Evolutionary conservation across 768 basidiomycete species (phyloP).

Genomic region (Pleurotus salmoneostramineus): DNA sequence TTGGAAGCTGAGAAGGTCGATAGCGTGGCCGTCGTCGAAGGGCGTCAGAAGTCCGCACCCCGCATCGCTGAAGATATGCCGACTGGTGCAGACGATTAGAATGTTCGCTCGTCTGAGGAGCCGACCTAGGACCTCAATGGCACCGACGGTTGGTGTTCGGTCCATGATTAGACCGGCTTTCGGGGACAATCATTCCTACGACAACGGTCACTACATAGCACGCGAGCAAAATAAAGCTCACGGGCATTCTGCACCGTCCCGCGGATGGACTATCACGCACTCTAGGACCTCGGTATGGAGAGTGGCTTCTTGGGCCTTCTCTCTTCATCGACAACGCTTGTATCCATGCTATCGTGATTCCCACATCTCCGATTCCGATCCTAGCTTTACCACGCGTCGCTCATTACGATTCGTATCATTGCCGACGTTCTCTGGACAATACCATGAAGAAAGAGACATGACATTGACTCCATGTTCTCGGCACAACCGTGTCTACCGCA

Average conservation of each 20-base stretch:
- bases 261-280: not conserved
- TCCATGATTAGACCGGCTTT: too few relatives aligned
- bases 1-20: too few relatives aligned
- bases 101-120: not conserved
- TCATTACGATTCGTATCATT: not conserved
- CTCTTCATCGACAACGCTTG: not conserved
- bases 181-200: too few relatives aligned
- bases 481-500: not conserved
- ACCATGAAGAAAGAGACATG: not conserved
- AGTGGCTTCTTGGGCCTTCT: not conserved
- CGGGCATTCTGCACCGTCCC: not conserved
- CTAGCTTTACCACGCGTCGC: not conserved
- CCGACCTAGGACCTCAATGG: too few relatives aligned
- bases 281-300: not conserved
- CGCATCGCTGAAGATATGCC: not conserved
- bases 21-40: too few relatives aligned
- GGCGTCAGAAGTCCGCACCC: not conserved
- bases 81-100: not conserved
- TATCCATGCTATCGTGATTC: not conserved
- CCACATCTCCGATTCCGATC: not conserved
- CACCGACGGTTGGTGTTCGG: too few relatives aligned
- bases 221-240: not conserved
- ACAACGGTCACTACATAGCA: not conserved
- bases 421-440: not conserved
- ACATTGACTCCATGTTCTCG: not conserved